Percentiles rank a stretch among this genome's conserved stretches.
Conservation (phyloP, 352 stramenopile species). For the Lagenidium sp. region DNA sequence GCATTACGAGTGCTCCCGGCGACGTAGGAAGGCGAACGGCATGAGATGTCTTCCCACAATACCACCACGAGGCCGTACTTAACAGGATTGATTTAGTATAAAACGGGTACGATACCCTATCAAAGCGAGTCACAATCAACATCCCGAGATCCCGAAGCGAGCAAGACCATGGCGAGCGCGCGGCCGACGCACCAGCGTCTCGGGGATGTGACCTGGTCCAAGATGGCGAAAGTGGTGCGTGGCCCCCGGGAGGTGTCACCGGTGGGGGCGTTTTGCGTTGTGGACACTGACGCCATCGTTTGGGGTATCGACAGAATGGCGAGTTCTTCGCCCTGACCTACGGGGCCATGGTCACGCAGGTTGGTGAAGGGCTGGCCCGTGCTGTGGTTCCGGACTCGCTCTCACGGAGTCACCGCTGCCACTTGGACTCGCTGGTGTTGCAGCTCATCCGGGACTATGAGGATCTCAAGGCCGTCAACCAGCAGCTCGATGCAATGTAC, state of each 20-base stretch:
- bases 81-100: too few relatives aligned
- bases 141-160: constrained; percentile 5
- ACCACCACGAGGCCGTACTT: too few relatives aligned
- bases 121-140: too few relatives aligned
- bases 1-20: too few relatives aligned
- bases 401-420: too few relatives aligned
- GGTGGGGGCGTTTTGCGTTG: not conserved
- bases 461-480: constrained; percentile 91
- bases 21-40: too few relatives aligned
- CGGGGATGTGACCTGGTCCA: constrained; percentile 86
- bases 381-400: not conserved
- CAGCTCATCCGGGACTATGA: constrained; percentile 95
- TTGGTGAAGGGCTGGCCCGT: constrained; percentile 1
- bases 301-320: constrained; percentile 74
- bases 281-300: not conserved
- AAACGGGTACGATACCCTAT: too few relatives aligned
- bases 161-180: constrained; percentile 34
- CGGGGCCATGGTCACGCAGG: constrained; percentile 93
- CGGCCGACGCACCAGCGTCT: constrained; percentile 48
- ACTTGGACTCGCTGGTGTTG: not conserved
- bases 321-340: constrained; percentile 98
- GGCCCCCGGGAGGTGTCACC: not conserved
- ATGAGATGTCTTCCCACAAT: too few relatives aligned
- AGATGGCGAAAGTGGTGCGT: constrained; percentile 90
- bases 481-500: constrained; percentile 94